Base-by-base conservation (phyloP, 1,139 yeast genomes). In the Candida pseudoviswanathii region DNA sequence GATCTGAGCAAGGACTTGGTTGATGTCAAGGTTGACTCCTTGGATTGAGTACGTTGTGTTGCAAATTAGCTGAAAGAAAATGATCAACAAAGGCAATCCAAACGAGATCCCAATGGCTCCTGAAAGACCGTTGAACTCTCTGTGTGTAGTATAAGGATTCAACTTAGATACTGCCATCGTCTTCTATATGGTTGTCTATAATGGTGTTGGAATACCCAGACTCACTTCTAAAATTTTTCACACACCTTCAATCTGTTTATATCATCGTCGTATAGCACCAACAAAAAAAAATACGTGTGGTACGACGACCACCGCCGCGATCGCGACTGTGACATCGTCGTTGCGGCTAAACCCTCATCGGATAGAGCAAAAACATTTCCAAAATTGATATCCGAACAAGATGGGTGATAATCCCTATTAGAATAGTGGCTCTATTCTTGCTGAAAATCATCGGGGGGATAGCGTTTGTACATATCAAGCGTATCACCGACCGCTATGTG, bases 61-160 rank as follows among this genome's bases (percentile, higher is more conserved):
- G 53, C 78, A 67, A 51, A 83, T 65, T 48, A 86, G 76, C 50
- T 83, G 85, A 52, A 92, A 75, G 10, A 78, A 67, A 16, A 84
- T 68, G 36, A 88, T 75, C 10, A 89, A 71, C 0, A 76, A 43
- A 0, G 97, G 97, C 32, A 94, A 74, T 0, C 86, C 86, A 1
- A 83, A 24, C 0, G 94, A 73, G 47, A 94, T 81, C 4, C 77
- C 79, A 3, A 82, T 44, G 0, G 95, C 90, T 3, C 99, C 99
- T 0, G 80, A 67, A 6, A 80, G 68, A 0, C 99, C 99, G 33
- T 78, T 75, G 67, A 94, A 94, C 66, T 94, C 98, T 52, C 73
- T 72, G 47, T 84, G 81, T 8, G 67, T 74, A 0, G 97, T 89
- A 43, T 58, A 66, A 3, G 97, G 97, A 62, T 92, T 92, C 56